Conservation (phyloP, 768 basidiomycete genomes). For the Podaxis sp. region DNA sequence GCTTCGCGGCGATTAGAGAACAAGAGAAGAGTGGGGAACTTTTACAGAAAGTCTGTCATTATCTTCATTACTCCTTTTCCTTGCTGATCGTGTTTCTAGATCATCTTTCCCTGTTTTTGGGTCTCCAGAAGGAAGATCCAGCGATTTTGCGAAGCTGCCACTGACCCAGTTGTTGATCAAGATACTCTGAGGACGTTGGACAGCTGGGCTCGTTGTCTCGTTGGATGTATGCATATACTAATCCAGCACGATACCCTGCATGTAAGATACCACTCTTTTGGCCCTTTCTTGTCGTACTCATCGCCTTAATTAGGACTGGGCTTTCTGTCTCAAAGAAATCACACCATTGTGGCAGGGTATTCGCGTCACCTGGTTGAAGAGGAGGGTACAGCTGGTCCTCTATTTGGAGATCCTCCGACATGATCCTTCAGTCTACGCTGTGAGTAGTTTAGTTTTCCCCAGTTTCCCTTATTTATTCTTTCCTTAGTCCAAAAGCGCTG, state of each 20-base stretch:
- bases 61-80: neutral
- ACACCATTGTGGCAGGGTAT: constrained; percentile 3
- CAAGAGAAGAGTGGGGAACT: constrained; percentile 4
- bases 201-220: constrained; percentile 11
- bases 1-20: constrained; percentile 7
- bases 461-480: neutral
- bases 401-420: constrained; percentile 12
- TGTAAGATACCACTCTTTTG: neutral
- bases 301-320: constrained; percentile 2
- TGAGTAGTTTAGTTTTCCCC: neutral
- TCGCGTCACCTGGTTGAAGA: constrained; percentile 2
- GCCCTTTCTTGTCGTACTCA: neutral
- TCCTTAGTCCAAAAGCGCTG: neutral
- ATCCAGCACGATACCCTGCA: constrained; percentile 6
- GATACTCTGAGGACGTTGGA: constrained; percentile 5
- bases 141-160: constrained; percentile 11
- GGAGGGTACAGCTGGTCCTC: constrained; percentile 1
- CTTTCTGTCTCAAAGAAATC: constrained; percentile 8
- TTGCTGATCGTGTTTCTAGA: neutral
- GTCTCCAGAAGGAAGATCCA: constrained; percentile 4
- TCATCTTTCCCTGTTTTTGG: constrained; percentile 15
- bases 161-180: neutral
- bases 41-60: neutral
- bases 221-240: constrained; percentile 13
- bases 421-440: constrained; percentile 6